phyloP scores from a whole-genome alignment of 129 eudicot genomes.

The Chrysanthemum lavandulifolium region DNA sequence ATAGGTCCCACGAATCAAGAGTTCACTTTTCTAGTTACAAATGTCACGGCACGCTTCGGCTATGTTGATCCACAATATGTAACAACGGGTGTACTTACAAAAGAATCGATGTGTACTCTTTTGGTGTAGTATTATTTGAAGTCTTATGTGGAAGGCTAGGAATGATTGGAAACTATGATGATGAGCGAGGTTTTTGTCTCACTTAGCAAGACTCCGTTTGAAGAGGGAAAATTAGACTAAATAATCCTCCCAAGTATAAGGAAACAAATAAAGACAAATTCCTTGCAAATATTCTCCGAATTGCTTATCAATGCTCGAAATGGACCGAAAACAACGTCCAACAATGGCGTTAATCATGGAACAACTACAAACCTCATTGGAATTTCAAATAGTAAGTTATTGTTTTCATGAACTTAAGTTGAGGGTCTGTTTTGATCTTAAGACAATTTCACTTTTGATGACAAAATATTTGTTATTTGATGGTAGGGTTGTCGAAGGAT shows the following conservation, averaged over 20 bases:
- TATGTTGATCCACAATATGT: constrained; percentile 19
- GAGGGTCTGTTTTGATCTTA: not conserved
- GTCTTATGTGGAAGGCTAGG: constrained; percentile 34
- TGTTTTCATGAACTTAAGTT: no score
- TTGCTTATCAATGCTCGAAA: constrained; percentile 27
- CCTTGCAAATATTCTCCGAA: constrained; percentile 12
- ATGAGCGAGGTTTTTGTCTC: not conserved
- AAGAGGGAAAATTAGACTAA: constrained; percentile 19
- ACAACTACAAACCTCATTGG: constrained; percentile 23
- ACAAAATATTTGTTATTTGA: constrained; percentile 8
- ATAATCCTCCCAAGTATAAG: constrained; percentile 16
- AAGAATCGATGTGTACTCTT: constrained; percentile 32
- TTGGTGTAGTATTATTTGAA: constrained; percentile 27
- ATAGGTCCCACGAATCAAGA: constrained; percentile 30
- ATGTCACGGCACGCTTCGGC: constrained; percentile 15
- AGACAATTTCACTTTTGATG: not conserved
- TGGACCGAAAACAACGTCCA: constrained; percentile 22
- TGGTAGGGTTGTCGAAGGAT: constrained; percentile 21
- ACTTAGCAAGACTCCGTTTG: not conserved
- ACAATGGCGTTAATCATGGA: constrained; percentile 4
- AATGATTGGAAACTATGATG: not conserved
- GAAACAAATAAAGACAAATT: constrained; percentile 13
- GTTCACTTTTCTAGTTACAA: constrained; percentile 24
- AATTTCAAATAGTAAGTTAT: constrained; percentile 27
- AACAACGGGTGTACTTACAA: constrained; percentile 1